Conservation (phyloP, 768 basidiomycete species). For the Tylopilus subfusipes region DNA sequence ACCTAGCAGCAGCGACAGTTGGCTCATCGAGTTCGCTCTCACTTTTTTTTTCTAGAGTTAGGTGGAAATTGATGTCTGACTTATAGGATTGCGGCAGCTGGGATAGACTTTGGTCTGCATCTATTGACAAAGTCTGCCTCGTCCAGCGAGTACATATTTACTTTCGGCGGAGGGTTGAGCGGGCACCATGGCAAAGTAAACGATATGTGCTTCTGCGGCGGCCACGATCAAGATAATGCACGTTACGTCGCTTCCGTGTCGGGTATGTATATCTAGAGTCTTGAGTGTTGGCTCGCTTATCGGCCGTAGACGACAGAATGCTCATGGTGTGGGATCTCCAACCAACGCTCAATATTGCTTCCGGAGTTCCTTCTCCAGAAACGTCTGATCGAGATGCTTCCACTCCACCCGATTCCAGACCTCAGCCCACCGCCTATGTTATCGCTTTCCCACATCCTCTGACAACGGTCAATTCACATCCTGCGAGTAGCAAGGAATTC, state of each 20-base stretch:
- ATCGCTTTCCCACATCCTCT: conserved; percentile 74
- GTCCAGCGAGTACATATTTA: conserved; percentile 51
- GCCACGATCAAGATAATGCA: conserved; percentile 59
- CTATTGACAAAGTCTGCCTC: conserved; percentile 56
- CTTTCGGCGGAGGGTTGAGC: conserved; percentile 76
- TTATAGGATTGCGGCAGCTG: conserved; percentile 62
- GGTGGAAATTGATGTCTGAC: conserved; percentile 5
- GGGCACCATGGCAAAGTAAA: conserved; percentile 79
- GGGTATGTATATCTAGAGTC: conserved; percentile 38
- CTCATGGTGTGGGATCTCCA: conserved; percentile 86
- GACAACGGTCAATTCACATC: conserved; percentile 64
- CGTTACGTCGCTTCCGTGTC: conserved; percentile 81
- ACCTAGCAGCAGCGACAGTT: conserved; percentile 58
- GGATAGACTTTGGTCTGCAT: conserved; percentile 66
- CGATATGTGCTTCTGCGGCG: conserved; percentile 78
- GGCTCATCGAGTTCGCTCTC: conserved; percentile 66
- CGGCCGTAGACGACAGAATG: conserved; percentile 66
- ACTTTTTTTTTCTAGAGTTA: neutral
- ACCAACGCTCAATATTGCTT: conserved; percentile 47
- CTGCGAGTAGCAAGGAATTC: conserved; percentile 72
- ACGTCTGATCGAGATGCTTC: conserved; percentile 28
- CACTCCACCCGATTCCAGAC: conserved; percentile 36
- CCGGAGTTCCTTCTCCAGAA: conserved; percentile 34
- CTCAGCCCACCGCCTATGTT: conserved; percentile 75
- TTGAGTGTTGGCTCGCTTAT: conserved; percentile 1